Evolutionary conservation across 2,329 filamentous ascomycete species (phyloP), one percentile per base, ranked within the genome.

Genomic region (Aspergillus sp.): DNA sequence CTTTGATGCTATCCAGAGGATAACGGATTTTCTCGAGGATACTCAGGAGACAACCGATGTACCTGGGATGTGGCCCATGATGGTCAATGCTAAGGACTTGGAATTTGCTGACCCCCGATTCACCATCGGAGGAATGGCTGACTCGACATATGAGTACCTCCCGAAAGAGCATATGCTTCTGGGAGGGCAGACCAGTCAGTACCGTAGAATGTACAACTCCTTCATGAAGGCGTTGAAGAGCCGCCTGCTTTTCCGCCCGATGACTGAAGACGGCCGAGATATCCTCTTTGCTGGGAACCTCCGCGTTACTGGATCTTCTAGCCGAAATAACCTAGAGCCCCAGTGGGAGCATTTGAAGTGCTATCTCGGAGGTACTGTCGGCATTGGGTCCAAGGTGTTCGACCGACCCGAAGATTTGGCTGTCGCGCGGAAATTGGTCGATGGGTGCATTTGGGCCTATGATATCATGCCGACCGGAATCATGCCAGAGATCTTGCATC

Each of bases 1-100:
- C 77, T 97, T 94, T 71, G 93, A 96, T 75, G 93, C 92, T 19
- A 83, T 96, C 52, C 90, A 91, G 59, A 87, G 93, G 60, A 90
- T 97, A 68, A 94, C 91, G 23, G 80, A 96, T 70, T 87, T 87
- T 2, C 82, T 97, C 19, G 85, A 92, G 62, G 84, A 88, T 44
- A 87, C 88, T 77, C 91, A 96, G 77, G 84, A 87, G 66, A 75
- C 81, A 3, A 92, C 90, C 1, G 80, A 83, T 3, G 78, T 96
- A 2, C 86, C 89, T 1, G 92, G 93, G 1, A 84, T 96, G 68
- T 96, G 94, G 80, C 92, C 93, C 0, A 84, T 90, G 65, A 81
- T 81, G 56, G 79, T 97, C 13, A 90, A 96, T 75, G 87, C 70
- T 13, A 60, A 73, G 39, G 64, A 62, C 21, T 63, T 76, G 51